Percentiles rank a stretch among this genome's conserved stretches.
These are phyloP conservation scores for Boletus vermiculosoides DNA, from an alignment of 768 basidiomycete species.

Conservation along the genomic window DNA sequence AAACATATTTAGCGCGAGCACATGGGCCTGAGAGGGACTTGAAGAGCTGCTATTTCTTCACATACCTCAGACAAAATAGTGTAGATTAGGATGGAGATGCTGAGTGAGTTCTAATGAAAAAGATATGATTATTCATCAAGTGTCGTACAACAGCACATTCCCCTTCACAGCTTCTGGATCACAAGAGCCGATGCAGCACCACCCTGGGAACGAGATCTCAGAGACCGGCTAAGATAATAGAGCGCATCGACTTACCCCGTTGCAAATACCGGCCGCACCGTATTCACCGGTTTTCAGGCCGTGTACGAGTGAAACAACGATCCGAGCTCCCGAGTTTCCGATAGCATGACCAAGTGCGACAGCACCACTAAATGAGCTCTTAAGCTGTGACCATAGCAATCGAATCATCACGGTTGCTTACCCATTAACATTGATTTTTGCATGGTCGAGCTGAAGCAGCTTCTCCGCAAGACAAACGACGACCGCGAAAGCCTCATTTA, in stretches of 20 bases:
- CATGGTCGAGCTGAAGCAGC: slow-evolving; percentile 75
- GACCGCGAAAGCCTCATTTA: slow-evolving; percentile 98
- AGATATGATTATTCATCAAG: slow-evolving; percentile 15
- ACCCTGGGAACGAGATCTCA: slow-evolving; percentile 51
- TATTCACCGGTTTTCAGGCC: slow-evolving; percentile 91
- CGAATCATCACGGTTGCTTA: slow-evolving; percentile 35
- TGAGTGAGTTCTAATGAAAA: slow-evolving; percentile 10
- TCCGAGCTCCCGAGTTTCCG: slow-evolving; percentile 93
- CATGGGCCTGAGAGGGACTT: slow-evolving; percentile 1
- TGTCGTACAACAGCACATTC: slow-evolving; percentile 17
- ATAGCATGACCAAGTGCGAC: slow-evolving; percentile 96
- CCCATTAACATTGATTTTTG: slow-evolving; percentile 91
- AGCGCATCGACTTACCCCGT: slow-evolving; percentile 65
- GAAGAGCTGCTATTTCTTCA: slow-evolving; percentile 12
- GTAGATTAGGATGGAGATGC: slow-evolving; percentile 2
- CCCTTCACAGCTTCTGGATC: slow-evolving; percentile 75
- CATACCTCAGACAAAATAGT: slow-evolving; percentile 9
- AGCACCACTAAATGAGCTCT: slow-evolving; percentile 66
- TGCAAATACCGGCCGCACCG: slow-evolving; percentile 95
- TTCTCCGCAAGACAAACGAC: slow-evolving; percentile 92
- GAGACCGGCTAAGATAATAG: slow-evolving; percentile 7
- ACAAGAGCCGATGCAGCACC: slow-evolving; percentile 91
- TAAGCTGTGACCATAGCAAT: slow-evolving; percentile 5
- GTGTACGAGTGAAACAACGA: slow-evolving; percentile 90
- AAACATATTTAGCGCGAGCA: slow-evolving; percentile 10